Conservation (phyloP, 331 rosid species). For the Cydonia oblonga region DNA sequence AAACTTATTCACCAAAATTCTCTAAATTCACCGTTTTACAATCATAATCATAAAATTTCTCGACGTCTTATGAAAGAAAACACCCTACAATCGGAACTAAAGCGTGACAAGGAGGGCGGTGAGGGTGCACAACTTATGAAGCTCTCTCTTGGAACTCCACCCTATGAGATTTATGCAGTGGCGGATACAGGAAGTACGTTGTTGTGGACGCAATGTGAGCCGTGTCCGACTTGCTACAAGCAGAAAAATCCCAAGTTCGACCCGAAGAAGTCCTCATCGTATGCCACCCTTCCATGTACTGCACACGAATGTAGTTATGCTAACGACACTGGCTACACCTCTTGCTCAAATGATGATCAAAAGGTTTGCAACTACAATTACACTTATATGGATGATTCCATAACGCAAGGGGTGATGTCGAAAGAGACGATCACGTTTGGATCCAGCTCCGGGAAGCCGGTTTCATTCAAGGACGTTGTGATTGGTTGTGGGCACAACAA, state of each 20-base stretch:
- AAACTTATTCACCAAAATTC: neutral
- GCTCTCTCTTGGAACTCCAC: neutral
- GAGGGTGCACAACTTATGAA: neutral
- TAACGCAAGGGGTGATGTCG: neutral
- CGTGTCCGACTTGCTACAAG: neutral
- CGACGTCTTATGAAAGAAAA: neutral
- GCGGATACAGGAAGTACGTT: neutral
- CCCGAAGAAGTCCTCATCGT: neutral
- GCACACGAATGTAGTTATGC: neutral
- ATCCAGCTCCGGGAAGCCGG: neutral
- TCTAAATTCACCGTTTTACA: neutral
- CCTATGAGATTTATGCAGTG: neutral
- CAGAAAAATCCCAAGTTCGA: neutral
- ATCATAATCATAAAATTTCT: neutral
- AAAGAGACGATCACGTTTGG: neutral
- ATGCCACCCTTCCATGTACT: neutral
- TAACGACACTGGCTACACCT: neutral
- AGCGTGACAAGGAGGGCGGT: neutral
- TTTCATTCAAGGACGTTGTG: neutral
- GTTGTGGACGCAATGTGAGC: constrained; percentile 1
- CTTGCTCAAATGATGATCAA: constrained; percentile 6
- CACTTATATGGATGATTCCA: neutral
- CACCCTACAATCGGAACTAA: neutral
- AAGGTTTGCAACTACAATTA: neutral
- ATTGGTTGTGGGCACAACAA: neutral